phyloP scores from a whole-genome alignment of 768 basidiomycete genomes.

The Lyophyllum decastes region DNA sequence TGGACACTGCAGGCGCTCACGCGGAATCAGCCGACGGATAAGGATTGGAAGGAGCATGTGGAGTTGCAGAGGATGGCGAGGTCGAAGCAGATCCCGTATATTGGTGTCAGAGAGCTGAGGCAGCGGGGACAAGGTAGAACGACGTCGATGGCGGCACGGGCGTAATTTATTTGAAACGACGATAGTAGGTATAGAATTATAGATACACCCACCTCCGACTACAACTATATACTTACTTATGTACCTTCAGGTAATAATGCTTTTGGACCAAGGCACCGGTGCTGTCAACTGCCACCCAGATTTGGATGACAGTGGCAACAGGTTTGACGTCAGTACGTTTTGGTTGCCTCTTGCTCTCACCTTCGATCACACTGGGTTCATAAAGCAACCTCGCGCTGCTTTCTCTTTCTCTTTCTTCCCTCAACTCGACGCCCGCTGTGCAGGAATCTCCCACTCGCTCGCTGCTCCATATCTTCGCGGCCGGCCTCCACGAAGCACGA shows the following conservation, averaged over 20 bases:
- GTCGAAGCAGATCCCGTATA: conserved; percentile 5
- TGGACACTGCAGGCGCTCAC: conserved; percentile 54
- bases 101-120: not conserved
- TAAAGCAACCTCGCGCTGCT: not conserved
- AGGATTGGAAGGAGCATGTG: not conserved
- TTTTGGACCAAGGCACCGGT: too few species aligned
- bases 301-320: not conserved
- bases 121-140: not conserved
- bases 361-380: not conserved
- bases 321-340: not conserved
- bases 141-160: not conserved
- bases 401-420: not conserved
- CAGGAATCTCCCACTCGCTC: not conserved
- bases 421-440: conserved; percentile 5
- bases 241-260: too few species aligned
- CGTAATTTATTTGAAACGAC: not conserved
- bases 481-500: conserved; percentile 12
- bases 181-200: too few species aligned
- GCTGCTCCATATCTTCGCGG: conserved; percentile 2
- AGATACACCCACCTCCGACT: not conserved
- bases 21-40: not conserved
- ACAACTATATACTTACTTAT: not conserved
- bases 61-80: not conserved
- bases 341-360: not conserved
- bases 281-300: not conserved